Base-by-base conservation (phyloP, 2,329 filamentous ascomycete species). In the Monilinia fructicola region DNA sequence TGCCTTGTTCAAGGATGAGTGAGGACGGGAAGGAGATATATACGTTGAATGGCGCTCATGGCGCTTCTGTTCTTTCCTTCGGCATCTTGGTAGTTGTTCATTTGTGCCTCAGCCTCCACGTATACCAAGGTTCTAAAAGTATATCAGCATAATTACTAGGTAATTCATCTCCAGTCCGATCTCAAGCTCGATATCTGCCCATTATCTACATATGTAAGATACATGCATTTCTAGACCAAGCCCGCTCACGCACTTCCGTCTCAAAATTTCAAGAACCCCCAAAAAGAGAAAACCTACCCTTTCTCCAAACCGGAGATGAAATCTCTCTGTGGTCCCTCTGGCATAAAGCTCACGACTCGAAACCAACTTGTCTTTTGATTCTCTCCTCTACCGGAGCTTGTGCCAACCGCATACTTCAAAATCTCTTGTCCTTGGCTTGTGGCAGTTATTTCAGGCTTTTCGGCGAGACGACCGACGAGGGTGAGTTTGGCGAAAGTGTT, bases 311-410 rank as follows among this genome's bases (percentile, higher is more conserved):
- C 82, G 75, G 91, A 80, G 73, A 97, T 77, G 75, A 85, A 89
- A 70, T 97, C 91, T 75, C 89, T 88, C 77, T 85, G 82, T 60
- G 84, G 79, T 16, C 90, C 91, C 71, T 91, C 87, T 18, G 81
- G 80, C 63, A 81, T 73, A 77, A 98, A 98, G 80, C 84, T 87
- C 44, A 87, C 83, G 65, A 98, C 83, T 67, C 84, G 84, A 84
- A 96, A 98, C 90, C 91, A 98, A 82, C 89, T 95, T 40, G 90
- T 91, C 76, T 87, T 84, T 76, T 87, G 83, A 79, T 91, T 90
- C 21, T 94, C 90, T 71, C 80, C 81, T 69, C 82, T 79, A 18
- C 92, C 92, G 68, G 77, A 78, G 78, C 81, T 88, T 74, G 87
- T 90, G 62, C 87, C 93, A 69, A 99, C 81, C 5, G 87, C 81